Evolutionary conservation across 2,329 filamentous ascomycete species (phyloP).

Genomic region (Cercospora sp.): DNA sequence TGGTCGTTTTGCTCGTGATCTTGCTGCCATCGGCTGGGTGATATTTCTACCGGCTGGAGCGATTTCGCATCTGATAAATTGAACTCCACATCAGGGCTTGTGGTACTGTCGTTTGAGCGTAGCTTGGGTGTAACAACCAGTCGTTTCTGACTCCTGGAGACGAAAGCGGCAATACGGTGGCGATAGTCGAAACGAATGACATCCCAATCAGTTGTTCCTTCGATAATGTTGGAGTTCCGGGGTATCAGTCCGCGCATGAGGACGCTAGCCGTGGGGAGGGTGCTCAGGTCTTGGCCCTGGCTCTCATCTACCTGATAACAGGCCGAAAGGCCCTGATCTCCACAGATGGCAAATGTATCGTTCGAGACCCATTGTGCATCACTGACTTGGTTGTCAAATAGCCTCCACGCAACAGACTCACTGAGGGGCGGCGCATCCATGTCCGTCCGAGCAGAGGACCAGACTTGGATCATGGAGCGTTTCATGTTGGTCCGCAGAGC

Average conservation of each 20-base stretch:
- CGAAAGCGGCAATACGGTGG: constrained; percentile 41
- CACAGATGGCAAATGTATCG: constrained; percentile 48
- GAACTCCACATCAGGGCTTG: constrained; percentile 15
- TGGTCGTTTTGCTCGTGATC: constrained; percentile 10
- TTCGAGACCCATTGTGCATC: constrained; percentile 50
- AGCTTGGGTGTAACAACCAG: constrained; percentile 39
- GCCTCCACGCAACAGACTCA: constrained; percentile 44
- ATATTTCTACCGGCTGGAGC: constrained; percentile 45
- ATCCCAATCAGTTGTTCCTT: constrained; percentile 26
- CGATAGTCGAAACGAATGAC: constrained; percentile 42
- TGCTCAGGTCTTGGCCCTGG: constrained; percentile 14
- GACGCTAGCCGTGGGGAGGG: constrained; percentile 15
- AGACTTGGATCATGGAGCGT: constrained; percentile 38
- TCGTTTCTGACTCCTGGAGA: constrained; percentile 30
- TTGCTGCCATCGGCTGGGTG: constrained; percentile 30
- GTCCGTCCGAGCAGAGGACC: constrained; percentile 21
- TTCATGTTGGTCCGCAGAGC: constrained; percentile 35
- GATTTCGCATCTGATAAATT: constrained; percentile 28
- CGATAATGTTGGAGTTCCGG: constrained; percentile 21
- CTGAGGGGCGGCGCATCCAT: constrained; percentile 24
- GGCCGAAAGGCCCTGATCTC: constrained; percentile 37
- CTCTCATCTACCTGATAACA: constrained; percentile 27
- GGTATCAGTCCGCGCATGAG: constrained; percentile 25
- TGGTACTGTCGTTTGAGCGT: background rate
- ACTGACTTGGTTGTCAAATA: constrained; percentile 45